Evolutionary conservation across 768 basidiomycete species (phyloP).

Genomic region (Mycena kentingensis): DNA sequence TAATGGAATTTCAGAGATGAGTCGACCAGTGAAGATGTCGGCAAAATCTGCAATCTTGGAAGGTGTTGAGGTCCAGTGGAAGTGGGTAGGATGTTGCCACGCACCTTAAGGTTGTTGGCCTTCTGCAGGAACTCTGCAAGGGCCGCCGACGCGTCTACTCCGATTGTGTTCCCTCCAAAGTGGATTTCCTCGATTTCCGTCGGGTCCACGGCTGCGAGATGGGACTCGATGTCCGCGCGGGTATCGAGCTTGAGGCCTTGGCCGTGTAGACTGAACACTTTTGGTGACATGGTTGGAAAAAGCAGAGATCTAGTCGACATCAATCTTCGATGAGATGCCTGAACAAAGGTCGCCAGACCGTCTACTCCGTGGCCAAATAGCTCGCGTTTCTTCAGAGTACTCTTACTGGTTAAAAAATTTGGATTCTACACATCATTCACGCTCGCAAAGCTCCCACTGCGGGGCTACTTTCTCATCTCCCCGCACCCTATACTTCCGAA

Average conservation of each 20-base stretch:
- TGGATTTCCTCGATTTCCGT: slow-evolving; percentile 81
- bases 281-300: too few relatives aligned
- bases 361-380: too few relatives aligned
- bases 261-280: slow-evolving; percentile 52
- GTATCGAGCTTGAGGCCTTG: slow-evolving; percentile 80
- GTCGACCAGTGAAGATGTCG: slow-evolving; percentile 96
- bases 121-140: slow-evolving; percentile 78
- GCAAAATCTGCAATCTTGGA: slow-evolving; percentile 89
- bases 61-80: slow-evolving; percentile 4
- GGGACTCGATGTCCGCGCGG: slow-evolving; percentile 72
- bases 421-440: too few relatives aligned
- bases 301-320: too few relatives aligned
- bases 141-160: slow-evolving; percentile 84
- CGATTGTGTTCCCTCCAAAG: slow-evolving; percentile 92
- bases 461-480: too few relatives aligned
- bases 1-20: slow-evolving; percentile 92
- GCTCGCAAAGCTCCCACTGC: too few relatives aligned
- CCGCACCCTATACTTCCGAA: too few relatives aligned
- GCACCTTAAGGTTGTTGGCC: slow-evolving; percentile 70
- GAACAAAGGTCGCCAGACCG: too few relatives aligned
- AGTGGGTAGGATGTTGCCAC: slow-evolving; percentile 21
- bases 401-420: too few relatives aligned
- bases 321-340: too few relatives aligned
- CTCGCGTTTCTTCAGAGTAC: too few relatives aligned
- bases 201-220: slow-evolving; percentile 66